Evolutionary conservation across 768 basidiomycete genomes (phyloP), one percentile per base, ranked within the genome.

Genomic region (Rhizopogon salebrosus): DNA sequence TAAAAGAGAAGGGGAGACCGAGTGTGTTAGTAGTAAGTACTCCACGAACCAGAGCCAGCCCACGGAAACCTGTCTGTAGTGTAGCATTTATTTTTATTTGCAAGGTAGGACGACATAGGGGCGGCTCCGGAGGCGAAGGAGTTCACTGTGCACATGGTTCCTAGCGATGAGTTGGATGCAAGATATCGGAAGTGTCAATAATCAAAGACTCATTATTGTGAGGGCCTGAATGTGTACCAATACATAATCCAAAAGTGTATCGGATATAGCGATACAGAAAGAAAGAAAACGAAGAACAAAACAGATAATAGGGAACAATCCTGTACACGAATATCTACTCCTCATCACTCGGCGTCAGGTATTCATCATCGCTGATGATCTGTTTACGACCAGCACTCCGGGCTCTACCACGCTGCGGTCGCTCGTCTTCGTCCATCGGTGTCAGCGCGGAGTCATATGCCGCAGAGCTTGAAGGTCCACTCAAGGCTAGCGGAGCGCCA

Each of bases 401-500:
- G 35, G 84, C 79, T 14, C 80, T 69, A 4, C 76, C 78, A 9
- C 80, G 76, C 8, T 75, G 75, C 26, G 79, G 81, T 40, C 83
- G 80, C 41, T 86, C 85, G 54, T 90, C 89, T 55, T 91, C 88
- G 41, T 89, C 88, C 85, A 90, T 86, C 2, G 87, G 87, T 6
- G 86, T 89, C 57, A 89, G 66, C 9, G 88, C 86, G 34, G 83
- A 80, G 27, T 88, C 85, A 9, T 75, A 79, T 35, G 79, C 71
- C 1, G 73, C 69, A 50, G 72, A 64, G 3, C 65, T 62, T 1
- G 66, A 62, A 3, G 64, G 53, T 51, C 63, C 63, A 22, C 42
- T 64, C 13, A 51, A 52, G 1, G 71, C 66, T 7, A 70, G 65
- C 18, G 83, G 78, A 3, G 87, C 88, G 52, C 90, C 90, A 37